phyloP scores from a whole-genome alignment of 257 asterid genomes.

The Ilex aquifolium region DNA sequence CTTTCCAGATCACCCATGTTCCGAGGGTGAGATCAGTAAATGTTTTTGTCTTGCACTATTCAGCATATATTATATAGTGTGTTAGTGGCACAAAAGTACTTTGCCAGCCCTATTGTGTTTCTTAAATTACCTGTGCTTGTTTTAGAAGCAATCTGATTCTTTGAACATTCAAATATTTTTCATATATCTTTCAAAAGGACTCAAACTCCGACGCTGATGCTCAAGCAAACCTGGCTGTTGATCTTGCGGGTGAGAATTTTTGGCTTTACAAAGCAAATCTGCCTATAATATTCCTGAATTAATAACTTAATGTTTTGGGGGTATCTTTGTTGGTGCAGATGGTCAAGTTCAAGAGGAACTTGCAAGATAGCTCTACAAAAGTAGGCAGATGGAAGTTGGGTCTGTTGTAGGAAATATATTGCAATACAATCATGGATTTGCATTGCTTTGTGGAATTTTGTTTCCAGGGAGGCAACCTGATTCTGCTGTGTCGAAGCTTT shows the following conservation, averaged over 20 bases:
- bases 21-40: slow-evolving; percentile 16
- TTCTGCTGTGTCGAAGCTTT: too few species aligned
- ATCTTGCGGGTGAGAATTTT: slow-evolving; percentile 60
- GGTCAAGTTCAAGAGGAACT: slow-evolving; percentile 1
- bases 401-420: too few species aligned
- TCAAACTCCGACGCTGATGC: slow-evolving; percentile 88
- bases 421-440: too few species aligned
- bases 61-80: neutral
- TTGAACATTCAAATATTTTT: slow-evolving; percentile 4
- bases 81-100: too few species aligned
- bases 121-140: slow-evolving; percentile 3
- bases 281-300: neutral
- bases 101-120: neutral
- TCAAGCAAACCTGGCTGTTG: slow-evolving; percentile 88
- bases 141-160: neutral
- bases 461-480: too few species aligned
- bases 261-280: neutral
- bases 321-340: neutral
- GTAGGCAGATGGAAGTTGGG: neutral
- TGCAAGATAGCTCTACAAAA: neutral
- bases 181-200: slow-evolving; percentile 41
- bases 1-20: slow-evolving; percentile 26
- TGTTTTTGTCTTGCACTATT: neutral
- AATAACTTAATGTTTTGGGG: neutral
- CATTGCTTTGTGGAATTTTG: too few species aligned